phyloP scores from a whole-genome alignment of 2,329 filamentous ascomycete species.

The Tolypocladium album region DNA sequence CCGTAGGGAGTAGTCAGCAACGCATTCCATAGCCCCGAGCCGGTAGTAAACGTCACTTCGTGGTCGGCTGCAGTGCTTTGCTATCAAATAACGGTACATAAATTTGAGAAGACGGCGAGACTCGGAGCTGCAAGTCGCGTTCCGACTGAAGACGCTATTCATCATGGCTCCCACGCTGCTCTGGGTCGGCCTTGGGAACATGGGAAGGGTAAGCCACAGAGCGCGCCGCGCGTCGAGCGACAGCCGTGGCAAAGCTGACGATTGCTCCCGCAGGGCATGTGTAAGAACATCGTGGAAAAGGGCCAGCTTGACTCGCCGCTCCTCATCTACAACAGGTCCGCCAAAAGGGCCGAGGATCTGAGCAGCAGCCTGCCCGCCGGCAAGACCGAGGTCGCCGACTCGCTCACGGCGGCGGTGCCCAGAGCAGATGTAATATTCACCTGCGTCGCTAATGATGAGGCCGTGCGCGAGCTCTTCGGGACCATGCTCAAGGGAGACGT shows the following conservation, averaged over 20 bases:
- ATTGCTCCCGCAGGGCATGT: constrained; percentile 54
- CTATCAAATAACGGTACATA: background rate
- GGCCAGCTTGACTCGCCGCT: constrained; percentile 60
- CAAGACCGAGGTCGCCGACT: constrained; percentile 53
- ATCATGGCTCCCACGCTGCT: constrained; percentile 52
- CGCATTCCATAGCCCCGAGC: background rate
- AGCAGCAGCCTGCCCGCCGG: constrained; percentile 46
- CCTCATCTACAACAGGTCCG: constrained; percentile 71
- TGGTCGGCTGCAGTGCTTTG: background rate
- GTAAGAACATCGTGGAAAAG: constrained; percentile 72
- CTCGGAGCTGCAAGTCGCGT: background rate
- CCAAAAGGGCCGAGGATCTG: constrained; percentile 52
- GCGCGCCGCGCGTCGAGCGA: background rate
- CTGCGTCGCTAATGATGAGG: constrained; percentile 69
- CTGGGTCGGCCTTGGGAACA: constrained; percentile 81
- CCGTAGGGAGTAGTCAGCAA: too few species aligned
- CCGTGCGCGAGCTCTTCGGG: constrained; percentile 52
- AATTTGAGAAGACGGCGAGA: background rate
- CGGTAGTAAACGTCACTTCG: background rate
- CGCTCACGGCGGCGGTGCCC: constrained; percentile 54
- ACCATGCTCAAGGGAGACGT: constrained; percentile 43
- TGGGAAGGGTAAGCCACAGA: constrained; percentile 53
- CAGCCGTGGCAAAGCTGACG: constrained; percentile 9
- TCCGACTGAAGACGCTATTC: background rate
- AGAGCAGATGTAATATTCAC: constrained; percentile 71